Evolutionary conservation across 2,329 filamentous ascomycete genomes (phyloP).

Genomic region (Fusarium camptoceras): DNA sequence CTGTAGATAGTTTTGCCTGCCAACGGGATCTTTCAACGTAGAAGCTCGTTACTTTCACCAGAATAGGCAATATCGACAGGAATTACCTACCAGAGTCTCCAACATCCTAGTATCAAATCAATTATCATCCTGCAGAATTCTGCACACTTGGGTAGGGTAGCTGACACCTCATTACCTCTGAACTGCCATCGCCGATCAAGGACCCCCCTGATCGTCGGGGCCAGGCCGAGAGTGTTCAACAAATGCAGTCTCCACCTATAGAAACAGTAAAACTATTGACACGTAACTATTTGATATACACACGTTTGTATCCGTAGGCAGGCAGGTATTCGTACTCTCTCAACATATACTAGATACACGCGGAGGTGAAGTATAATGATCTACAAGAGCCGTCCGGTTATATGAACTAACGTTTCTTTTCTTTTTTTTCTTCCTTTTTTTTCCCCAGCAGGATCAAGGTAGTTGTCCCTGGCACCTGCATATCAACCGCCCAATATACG

Average conservation of each 20-base stretch:
- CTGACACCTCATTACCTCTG: conserved; percentile 17
- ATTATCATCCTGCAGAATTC: conserved; percentile 3
- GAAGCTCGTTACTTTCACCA: conserved; percentile 16
- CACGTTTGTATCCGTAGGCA: not conserved
- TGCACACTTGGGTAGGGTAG: conserved; percentile 29
- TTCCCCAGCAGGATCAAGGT: conserved; percentile 1
- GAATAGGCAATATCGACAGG: not conserved
- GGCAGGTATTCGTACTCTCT: not conserved
- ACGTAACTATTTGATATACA: not conserved
- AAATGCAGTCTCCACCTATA: conserved; percentile 23
- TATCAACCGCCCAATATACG: conserved; percentile 2
- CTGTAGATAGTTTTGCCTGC: not conserved
- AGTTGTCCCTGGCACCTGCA: conserved; percentile 6
- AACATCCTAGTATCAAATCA: conserved; percentile 1
- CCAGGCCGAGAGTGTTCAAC: conserved; percentile 30
- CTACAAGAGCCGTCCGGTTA: conserved; percentile 16
- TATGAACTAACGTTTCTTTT: conserved; percentile 6
- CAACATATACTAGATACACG: not conserved
- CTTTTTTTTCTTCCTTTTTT: too few relatives aligned
- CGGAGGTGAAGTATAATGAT: conserved; percentile 18
- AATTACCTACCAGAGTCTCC: not conserved
- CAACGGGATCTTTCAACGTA: not conserved
- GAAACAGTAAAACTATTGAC: conserved; percentile 6
- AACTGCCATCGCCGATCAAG: conserved; percentile 28
- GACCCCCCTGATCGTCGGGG: conserved; percentile 32